A percentile compares a stretch with the other conserved stretches of the same genome.
Evolutionary conservation across 257 asterid species (phyloP).

Genomic region (Asclepias syriaca): DNA sequence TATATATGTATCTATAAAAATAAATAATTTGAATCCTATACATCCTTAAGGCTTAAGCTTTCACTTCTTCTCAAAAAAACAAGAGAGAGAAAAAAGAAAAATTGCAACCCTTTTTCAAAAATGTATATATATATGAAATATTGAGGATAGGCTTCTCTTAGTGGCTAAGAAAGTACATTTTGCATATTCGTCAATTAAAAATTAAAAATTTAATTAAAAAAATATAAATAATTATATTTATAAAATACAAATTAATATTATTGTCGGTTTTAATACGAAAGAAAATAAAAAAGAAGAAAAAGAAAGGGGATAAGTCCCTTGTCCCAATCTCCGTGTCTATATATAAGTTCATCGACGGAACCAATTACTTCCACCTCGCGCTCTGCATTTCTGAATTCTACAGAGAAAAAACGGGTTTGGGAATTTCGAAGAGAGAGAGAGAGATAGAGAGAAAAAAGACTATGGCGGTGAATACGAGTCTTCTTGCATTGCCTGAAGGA

Average conservation of each 20-base stretch:
- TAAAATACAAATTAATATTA: too few relatives aligned
- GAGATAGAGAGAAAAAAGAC: background rate
- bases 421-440: background rate
- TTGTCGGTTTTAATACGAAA: too few relatives aligned
- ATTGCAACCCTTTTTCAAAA: background rate
- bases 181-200: too few relatives aligned
- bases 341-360: background rate
- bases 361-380: background rate
- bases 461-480: constrained; percentile 39
- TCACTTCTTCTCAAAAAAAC: background rate
- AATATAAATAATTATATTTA: too few relatives aligned
- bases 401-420: background rate
- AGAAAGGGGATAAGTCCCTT: too few relatives aligned
- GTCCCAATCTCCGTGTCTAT: background rate
- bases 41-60: constrained; percentile 5
- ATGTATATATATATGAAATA: too few relatives aligned
- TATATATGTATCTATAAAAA: background rate
- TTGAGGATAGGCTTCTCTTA: too few relatives aligned
- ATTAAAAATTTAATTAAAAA: too few relatives aligned
- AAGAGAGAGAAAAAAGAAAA: background rate
- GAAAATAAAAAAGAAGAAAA: too few relatives aligned
- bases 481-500: constrained; percentile 61
- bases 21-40: background rate
- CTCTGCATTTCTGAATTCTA: background rate
- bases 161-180: too few relatives aligned